Evolutionary conservation across 1,139 yeast species (phyloP), one percentile per base, ranked within the genome.

Genomic region (Pneumocystis jirovecii): DNA sequence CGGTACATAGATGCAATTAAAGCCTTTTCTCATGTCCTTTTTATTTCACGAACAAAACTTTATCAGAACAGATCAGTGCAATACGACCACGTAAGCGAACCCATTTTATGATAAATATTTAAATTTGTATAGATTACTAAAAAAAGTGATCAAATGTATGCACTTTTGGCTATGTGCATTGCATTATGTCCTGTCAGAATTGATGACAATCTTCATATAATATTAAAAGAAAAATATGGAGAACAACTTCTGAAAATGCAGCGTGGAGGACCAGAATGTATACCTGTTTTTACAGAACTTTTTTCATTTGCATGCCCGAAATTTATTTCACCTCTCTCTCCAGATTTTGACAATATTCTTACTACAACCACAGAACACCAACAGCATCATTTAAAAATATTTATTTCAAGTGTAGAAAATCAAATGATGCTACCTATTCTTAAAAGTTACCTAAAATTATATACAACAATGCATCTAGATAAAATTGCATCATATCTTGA

Each of bases 111-210:
- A 35, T 17, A 19, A 31, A 21, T 60, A 2, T 6, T 60, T 31
- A 39, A 21, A 4, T 29, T 21, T 39, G 3, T 42, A 60, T 60
- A 60, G 61, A 39, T 60, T 31, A 10, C 79, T 67, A 80, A 80
- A 72, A 78, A 79, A 70, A 74, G 80, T n/a, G 83, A 79, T 67
- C 83, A 80, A 72, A 80, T 79, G 81, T 79, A 79, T 69, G 82
- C 83, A 8, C 74, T 80, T 62, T 72, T 80, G 66, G 80, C 82
- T 40, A 76, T 80, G 62, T 76, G 80, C 65, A 75, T 79, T 61
- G 79, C 82, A 25, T 73, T 80, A 62, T 76, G 78, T 65, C 82
- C 82, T 63, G 77, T 80, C 12, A 39, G 31, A 25, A 70, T 80
- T 42, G 82, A 80, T 68, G 82, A 80, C 66, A 74, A 73, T 61